These are phyloP conservation scores for Fistulinella prunicolor DNA, from an alignment of 768 basidiomycete species.

Conservation along the genomic window DNA sequence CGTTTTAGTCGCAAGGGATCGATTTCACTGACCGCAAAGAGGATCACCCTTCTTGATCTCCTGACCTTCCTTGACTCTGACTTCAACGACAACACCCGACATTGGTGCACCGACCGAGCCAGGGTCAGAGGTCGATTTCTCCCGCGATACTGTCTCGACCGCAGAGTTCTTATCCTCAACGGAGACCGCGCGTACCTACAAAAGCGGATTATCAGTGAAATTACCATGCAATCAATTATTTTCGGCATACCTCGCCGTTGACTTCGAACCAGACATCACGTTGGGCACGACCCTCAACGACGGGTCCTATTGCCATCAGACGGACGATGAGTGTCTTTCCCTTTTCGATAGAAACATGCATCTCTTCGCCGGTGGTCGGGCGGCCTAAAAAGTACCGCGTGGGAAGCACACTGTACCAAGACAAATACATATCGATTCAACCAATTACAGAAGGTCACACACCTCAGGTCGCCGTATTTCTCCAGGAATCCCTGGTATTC, in stretches of 20 bases:
- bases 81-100: conserved; percentile 98
- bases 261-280: conserved; percentile 99
- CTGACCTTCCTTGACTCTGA: conserved; percentile 95
- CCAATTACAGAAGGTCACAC: conserved; percentile 22
- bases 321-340: conserved; percentile 97
- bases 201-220: conserved; percentile 14
- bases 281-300: conserved; percentile 87
- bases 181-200: conserved; percentile 86
- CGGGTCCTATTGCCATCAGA: conserved; percentile 91
- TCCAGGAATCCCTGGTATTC: conserved; percentile 94
- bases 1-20: conserved; percentile 17
- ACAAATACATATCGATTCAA: conserved; percentile 12
- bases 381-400: conserved; percentile 97
- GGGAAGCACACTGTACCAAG: conserved; percentile 72
- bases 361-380: conserved; percentile 89
- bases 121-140: conserved; percentile 91
- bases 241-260: conserved; percentile 75
- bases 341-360: conserved; percentile 93
- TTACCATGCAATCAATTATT: conserved; percentile 9
- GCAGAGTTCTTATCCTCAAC: conserved; percentile 98
- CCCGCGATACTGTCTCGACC: conserved; percentile 89
- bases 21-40: conserved; percentile 65
- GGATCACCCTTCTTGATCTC: conserved; percentile 99
- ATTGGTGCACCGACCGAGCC: conserved; percentile 97
- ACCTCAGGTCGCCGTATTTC: conserved; percentile 95